phyloP scores from a whole-genome alignment of 306 rosid species.

The Citrullus mucosospermus region DNA sequence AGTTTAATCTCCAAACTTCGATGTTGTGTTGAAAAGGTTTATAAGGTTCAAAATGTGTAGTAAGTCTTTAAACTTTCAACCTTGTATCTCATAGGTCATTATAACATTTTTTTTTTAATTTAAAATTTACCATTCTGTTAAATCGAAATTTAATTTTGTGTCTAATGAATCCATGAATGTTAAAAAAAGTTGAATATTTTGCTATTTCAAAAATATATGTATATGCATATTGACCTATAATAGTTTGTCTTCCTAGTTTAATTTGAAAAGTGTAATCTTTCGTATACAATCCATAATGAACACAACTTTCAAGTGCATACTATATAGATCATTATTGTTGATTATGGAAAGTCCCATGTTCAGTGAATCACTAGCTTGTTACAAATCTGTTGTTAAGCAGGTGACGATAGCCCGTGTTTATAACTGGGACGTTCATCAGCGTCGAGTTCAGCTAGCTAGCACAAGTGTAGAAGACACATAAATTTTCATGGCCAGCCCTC shows the following conservation, averaged over 20 bases:
- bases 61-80: neutral
- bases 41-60: neutral
- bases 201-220: neutral
- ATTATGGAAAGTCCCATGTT: neutral
- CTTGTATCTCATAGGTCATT: neutral
- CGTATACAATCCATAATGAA: neutral
- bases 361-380: neutral
- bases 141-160: neutral
- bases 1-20: neutral
- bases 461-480: constrained; percentile 29
- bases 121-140: neutral
- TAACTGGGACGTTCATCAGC: constrained; percentile 92
- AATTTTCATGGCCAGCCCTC: neutral
- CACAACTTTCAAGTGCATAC: neutral
- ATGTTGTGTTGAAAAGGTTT: neutral
- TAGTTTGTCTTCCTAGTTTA: neutral
- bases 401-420: constrained; percentile 87
- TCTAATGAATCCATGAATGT: neutral
- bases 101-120: no score
- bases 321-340: neutral
- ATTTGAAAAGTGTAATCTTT: neutral
- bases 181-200: neutral
- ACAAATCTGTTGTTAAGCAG: constrained; percentile 20
- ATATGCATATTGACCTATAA: neutral
- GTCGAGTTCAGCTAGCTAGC: constrained; percentile 41